Evolutionary conservation across 2,329 filamentous ascomycete species (phyloP).

Genomic region (Huntiella savannae): DNA sequence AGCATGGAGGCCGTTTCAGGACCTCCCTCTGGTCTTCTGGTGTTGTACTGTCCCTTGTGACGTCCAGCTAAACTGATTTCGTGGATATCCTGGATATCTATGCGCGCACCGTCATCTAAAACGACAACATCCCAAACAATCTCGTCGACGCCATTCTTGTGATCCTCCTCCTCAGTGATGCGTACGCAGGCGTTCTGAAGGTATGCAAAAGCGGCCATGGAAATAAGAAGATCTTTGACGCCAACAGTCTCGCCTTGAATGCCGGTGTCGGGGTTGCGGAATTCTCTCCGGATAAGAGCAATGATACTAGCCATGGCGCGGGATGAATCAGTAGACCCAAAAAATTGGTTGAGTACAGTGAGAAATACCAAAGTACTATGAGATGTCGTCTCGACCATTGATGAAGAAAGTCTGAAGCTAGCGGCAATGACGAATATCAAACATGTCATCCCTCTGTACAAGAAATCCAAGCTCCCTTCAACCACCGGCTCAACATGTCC

Average conservation of each 20-base stretch:
- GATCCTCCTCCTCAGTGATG: conserved; percentile 29
- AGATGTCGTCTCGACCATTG: conserved; percentile 33
- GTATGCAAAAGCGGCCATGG: conserved; percentile 40
- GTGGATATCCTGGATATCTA: conserved; percentile 27
- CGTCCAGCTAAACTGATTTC: conserved; percentile 20
- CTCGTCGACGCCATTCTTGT: conserved; percentile 31
- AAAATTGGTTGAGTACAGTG: conserved; percentile 41
- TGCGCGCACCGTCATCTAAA: conserved; percentile 35
- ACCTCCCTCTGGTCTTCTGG: not conserved
- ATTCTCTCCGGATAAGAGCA: conserved; percentile 42
- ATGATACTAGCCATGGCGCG: conserved; percentile 48
- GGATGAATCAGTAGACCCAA: conserved; percentile 51
- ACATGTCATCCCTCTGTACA: conserved; percentile 38
- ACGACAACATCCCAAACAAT: conserved; percentile 50
- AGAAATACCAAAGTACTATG: conserved; percentile 39
- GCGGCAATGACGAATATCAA: conserved; percentile 43
- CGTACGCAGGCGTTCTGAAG: conserved; percentile 38
- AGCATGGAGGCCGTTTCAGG: not conserved
- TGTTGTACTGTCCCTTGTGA: conserved; percentile 12
- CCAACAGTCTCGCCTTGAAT: conserved; percentile 39
- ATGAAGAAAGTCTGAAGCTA: conserved; percentile 38
- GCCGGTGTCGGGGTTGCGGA: conserved; percentile 42
- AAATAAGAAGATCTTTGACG: conserved; percentile 40
- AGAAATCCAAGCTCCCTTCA: conserved; percentile 33
- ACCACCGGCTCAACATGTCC: conserved; percentile 34